Evolutionary conservation across 345 rosid genomes (phyloP).

Genomic region (Fremontodendron californicum): DNA sequence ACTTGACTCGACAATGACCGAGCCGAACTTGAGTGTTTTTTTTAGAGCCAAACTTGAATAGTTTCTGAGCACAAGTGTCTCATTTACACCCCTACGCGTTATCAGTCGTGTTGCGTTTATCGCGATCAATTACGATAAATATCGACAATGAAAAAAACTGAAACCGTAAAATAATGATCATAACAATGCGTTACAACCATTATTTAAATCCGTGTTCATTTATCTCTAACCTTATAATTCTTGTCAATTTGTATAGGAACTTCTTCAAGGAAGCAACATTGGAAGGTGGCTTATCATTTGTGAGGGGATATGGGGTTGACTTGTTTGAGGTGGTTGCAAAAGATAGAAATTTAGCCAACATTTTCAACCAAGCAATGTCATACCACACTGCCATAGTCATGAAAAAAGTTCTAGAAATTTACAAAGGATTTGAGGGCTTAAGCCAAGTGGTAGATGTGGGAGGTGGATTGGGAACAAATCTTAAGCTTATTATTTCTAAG

Average conservation of each 20-base stretch:
- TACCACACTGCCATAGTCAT: conserved; percentile 17
- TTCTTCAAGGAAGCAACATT: background rate
- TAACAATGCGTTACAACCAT: no score
- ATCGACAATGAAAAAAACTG: no score
- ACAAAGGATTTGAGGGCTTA: conserved; percentile 35
- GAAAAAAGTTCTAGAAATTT: conserved; percentile 26
- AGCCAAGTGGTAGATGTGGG: conserved; percentile 33
- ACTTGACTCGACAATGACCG: no score
- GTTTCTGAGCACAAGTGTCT: no score
- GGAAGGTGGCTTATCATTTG: conserved; percentile 33
- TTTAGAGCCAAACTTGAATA: no score
- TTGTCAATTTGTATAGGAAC: background rate
- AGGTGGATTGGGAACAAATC: conserved; percentile 29
- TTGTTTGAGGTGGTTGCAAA: conserved; percentile 22
- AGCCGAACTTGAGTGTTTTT: no score
- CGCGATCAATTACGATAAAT: no score
- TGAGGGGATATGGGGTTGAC: conserved; percentile 27
- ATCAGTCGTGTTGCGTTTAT: no score
- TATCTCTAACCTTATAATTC: no score
- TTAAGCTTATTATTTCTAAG: conserved; percentile 30
- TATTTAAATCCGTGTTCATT: no score
- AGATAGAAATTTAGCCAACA: background rate
- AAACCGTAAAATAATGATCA: no score
- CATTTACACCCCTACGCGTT: no score
- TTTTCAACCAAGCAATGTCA: conserved; percentile 30